Evolutionary conservation across 169 alveolate genomes (phyloP).

Genomic region (Amoebophrya sp.): DNA sequence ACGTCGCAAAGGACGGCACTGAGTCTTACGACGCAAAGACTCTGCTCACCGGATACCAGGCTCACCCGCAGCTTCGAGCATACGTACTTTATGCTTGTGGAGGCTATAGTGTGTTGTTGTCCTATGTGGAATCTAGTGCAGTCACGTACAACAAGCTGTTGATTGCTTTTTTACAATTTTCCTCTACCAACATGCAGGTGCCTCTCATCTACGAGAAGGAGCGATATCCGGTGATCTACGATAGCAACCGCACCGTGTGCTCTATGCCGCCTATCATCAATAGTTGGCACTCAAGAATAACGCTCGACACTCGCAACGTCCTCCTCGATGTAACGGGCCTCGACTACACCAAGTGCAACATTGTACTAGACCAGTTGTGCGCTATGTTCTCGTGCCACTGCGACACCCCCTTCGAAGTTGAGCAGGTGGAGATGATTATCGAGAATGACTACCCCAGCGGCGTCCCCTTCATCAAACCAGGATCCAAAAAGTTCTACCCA

Average conservation of each 20-base stretch:
- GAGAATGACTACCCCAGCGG: background rate
- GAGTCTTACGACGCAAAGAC: background rate
- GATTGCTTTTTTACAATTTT: slow-evolving; percentile 35
- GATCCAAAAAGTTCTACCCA: background rate
- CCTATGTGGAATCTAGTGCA: too few species aligned
- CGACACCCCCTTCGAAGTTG: slow-evolving; percentile 44
- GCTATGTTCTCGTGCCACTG: slow-evolving; percentile 66
- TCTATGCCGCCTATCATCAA: slow-evolving; percentile 95
- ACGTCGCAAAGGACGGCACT: background rate
- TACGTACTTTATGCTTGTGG: background rate
- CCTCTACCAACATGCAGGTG: slow-evolving; percentile 55
- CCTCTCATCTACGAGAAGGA: slow-evolving; percentile 73
- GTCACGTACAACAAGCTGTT: too few species aligned
- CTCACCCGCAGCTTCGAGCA: slow-evolving; percentile 21
- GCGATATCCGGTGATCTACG: slow-evolving; percentile 83
- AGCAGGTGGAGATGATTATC: slow-evolving; percentile 15
- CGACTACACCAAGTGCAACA: slow-evolving; percentile 57
- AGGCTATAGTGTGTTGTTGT: too few species aligned
- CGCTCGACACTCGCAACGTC: slow-evolving; percentile 83
- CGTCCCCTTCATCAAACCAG: background rate
- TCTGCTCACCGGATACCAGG: background rate
- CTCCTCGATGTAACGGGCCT: slow-evolving; percentile 84
- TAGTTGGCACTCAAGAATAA: slow-evolving; percentile 83
- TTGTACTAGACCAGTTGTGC: slow-evolving; percentile 60
- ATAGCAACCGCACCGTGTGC: slow-evolving; percentile 70